Percentiles rank a stretch among this genome's conserved stretches.
Evolutionary conservation across 495 filamentous ascomycete species (phyloP).

Genomic region (Penicillium verhagenii): DNA sequence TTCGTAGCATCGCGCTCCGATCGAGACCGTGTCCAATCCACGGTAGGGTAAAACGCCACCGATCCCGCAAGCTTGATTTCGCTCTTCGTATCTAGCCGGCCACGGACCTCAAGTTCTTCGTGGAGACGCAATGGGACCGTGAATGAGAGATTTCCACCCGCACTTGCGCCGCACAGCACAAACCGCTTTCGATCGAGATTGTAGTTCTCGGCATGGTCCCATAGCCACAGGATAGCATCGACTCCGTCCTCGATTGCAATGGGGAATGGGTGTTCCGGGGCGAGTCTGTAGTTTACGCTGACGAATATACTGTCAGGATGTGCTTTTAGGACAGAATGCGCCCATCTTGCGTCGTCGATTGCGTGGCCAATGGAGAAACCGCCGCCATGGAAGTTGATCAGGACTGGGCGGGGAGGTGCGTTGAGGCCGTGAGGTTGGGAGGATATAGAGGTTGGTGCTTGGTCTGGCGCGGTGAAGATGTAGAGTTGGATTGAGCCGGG

Average conservation of each 20-base stretch:
- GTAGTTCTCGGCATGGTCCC: slow-evolving; percentile 46
- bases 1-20: slow-evolving; percentile 36
- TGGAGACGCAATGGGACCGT: slow-evolving; percentile 63
- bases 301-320: slow-evolving; percentile 15
- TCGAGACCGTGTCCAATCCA: slow-evolving; percentile 69
- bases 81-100: slow-evolving; percentile 12
- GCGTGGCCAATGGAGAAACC: slow-evolving; percentile 40
- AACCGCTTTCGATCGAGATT: slow-evolving; percentile 53
- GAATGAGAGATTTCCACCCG: slow-evolving; percentile 73
- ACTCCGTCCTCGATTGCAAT: slow-evolving; percentile 63
- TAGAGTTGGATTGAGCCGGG: slow-evolving; percentile 19
- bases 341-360: slow-evolving; percentile 22
- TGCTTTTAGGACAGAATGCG: slow-evolving; percentile 7
- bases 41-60: slow-evolving; percentile 70
- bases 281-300: slow-evolving; percentile 36
- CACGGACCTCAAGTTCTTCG: slow-evolving; percentile 17
- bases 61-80: slow-evolving; percentile 37
- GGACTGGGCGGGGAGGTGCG: slow-evolving; percentile 8
- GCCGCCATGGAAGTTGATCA: slow-evolving; percentile 33
- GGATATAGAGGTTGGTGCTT: neutral
- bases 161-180: slow-evolving; percentile 67
- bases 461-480: slow-evolving; percentile 17
- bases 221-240: slow-evolving; percentile 54
- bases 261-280: slow-evolving; percentile 39
- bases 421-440: neutral